Percentiles rank a stretch among this genome's conserved stretches.
Evolutionary conservation across 176 grass and related monocot species (phyloP).

Genomic region (Carex pumila): DNA sequence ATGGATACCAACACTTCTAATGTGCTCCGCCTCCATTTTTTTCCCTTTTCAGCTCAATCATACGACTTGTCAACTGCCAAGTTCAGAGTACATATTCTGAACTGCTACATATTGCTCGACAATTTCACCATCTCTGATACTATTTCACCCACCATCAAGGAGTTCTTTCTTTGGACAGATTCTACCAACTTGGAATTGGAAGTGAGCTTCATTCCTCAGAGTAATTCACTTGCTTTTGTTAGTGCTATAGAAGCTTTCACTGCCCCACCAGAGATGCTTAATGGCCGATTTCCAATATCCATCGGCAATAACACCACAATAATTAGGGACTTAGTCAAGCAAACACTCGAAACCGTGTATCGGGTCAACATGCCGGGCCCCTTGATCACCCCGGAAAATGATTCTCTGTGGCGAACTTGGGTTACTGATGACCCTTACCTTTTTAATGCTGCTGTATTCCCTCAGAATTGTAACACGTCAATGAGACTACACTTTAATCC

Average conservation of each 20-base stretch:
- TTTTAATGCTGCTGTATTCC: too few relatives aligned
- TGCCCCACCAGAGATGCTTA: conserved; percentile 28
- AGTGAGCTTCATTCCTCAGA: conserved; percentile 17
- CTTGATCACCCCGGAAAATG: too few relatives aligned
- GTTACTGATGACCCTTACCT: too few relatives aligned
- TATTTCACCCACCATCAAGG: conserved; percentile 28
- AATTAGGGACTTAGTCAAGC: not conserved
- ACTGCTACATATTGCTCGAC: conserved; percentile 20
- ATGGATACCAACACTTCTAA: not conserved
- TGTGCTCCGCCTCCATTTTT: conserved; percentile 82
- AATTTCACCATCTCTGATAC: conserved; percentile 27
- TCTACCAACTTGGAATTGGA: not conserved
- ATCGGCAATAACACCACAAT: not conserved
- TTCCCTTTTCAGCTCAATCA: conserved; percentile 26
- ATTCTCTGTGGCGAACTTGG: too few relatives aligned
- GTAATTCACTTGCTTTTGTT: conserved; percentile 31
- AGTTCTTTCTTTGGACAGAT: conserved; percentile 43
- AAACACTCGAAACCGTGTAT: conserved; percentile 34
- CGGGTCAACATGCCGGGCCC: too few relatives aligned
- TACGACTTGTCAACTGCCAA: conserved; percentile 14
- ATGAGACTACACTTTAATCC: too few relatives aligned
- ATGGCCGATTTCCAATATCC: not conserved
- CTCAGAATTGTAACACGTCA: too few relatives aligned
- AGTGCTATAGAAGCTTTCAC: conserved; percentile 54
- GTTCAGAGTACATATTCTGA: conserved; percentile 32